Conservation (phyloP, 768 basidiomycete genomes). For the Phaeotremella skinneri region DNA sequence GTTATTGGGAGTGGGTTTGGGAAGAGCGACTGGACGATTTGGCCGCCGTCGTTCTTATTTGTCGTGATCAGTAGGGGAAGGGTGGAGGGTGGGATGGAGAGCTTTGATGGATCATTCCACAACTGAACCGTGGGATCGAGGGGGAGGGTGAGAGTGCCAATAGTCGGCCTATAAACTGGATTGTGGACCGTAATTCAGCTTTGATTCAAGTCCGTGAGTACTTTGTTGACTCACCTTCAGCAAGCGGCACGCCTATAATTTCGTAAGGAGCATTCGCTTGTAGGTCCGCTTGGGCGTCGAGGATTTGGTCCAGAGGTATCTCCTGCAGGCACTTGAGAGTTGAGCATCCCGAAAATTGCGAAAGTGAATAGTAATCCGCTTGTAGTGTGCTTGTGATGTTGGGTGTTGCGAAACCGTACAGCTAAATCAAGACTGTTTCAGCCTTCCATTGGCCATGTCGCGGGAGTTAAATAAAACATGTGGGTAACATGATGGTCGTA, state of each 20-base stretch:
- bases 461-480: background rate
- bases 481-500: background rate
- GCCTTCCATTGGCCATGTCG: constrained; percentile 1
- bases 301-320: constrained; percentile 58
- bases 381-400: constrained; percentile 61
- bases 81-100: constrained; percentile 49
- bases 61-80: constrained; percentile 73
- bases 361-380: constrained; percentile 42
- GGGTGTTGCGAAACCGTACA: constrained; percentile 67
- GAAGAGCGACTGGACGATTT: constrained; percentile 55
- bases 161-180: constrained; percentile 57
- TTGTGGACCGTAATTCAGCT: constrained; percentile 12
- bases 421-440: constrained; percentile 52
- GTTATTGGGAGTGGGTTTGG: constrained; percentile 39
- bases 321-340: constrained; percentile 59
- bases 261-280: constrained; percentile 13
- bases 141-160: constrained; percentile 54
- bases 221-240: constrained; percentile 22
- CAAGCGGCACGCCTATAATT: constrained; percentile 27
- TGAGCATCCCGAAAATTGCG: constrained; percentile 45
- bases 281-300: constrained; percentile 56
- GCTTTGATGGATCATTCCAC: constrained; percentile 62
- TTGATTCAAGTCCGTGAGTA: background rate
- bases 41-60: constrained; percentile 69
- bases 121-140: constrained; percentile 59